Evolutionary conservation across 1,284 basidiomycete species (phyloP), one percentile per base, ranked within the genome.

Genomic region (Boletus smithii): DNA sequence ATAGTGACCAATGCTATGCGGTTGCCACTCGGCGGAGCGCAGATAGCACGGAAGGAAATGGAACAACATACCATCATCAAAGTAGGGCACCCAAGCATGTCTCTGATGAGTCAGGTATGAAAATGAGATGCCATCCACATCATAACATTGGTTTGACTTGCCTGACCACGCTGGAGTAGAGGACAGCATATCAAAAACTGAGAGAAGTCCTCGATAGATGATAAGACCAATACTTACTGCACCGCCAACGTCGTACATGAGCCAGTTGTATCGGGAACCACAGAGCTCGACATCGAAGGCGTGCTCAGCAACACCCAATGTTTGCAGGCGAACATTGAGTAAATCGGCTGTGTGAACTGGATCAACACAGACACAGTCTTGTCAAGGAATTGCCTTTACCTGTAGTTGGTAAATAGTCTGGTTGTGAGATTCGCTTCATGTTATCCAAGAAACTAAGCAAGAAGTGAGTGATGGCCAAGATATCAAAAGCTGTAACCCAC

Each of bases 181-280:
- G 44, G 43, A 42, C 20, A 44, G 33, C 18, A 34, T 20, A 40
- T 48, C 33, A 55, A 44, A 40, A 51, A 36, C 27, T 8, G 39
- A 32, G n/a, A 14, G 18, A 42, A 33, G 7, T 9, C 30, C n/a
- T 17, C n/a, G 38, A 42, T 36, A 45, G 33, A 38, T 48, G 26
- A 39, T 23, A 24, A 36, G 26, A 46, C 32, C 30, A 42, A 48
- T 26, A 69, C 84, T 63, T 59, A 88, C 85, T 44, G 85, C 83
- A 41, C 87, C 88, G 34, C 87, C 87, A 32, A 90, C 87, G 61
- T 90, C 87, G 64, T 85, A 89, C 47, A 90, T 69, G 49, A 81
- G 74, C 85, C 85, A 88, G 50, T 81, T 77, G 62, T 85, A 85
- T 42, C 72, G 73, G 42, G 72, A 72, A 3, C 81, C 80, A 33